Conservation (phyloP, 441 rosid species). For the Rhodomyrtus psidioides region DNA sequence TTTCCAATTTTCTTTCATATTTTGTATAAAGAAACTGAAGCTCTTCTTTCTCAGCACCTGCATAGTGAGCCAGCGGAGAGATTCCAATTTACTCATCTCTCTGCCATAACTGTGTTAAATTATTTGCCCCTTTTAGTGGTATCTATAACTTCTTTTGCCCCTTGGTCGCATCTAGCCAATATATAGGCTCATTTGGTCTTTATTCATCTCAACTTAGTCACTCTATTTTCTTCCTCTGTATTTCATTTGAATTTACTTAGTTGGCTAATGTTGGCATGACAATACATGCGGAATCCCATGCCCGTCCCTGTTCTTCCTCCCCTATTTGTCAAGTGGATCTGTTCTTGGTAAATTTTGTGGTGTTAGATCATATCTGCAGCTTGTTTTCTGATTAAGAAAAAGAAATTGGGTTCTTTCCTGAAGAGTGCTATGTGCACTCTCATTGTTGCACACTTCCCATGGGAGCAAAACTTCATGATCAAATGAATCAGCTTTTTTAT, state of each 20-base stretch:
- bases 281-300: not conserved
- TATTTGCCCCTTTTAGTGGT: not conserved
- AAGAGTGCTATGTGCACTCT: not conserved
- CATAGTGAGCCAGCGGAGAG: constrained; percentile 3
- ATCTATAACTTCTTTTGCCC: not conserved
- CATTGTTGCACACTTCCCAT: not conserved
- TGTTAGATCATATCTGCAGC: not conserved
- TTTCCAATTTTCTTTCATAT: not conserved
- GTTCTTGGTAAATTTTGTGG: not conserved
- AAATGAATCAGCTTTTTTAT: not conserved
- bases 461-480: not conserved
- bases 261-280: not conserved
- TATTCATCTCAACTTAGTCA: not conserved
- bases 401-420: not conserved
- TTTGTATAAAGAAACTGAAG: constrained; percentile 24
- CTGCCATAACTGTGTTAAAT: not conserved
- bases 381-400: not conserved
- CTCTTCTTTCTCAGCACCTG: constrained; percentile 13
- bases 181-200: not conserved
- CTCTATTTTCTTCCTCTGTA: not conserved
- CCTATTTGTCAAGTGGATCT: not conserved
- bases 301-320: not conserved
- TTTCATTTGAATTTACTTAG: not conserved
- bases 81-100: not conserved
- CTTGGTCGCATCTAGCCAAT: not conserved